Base-by-base conservation (phyloP, 1,284 basidiomycete species). In the Malassezia equina region DNA sequence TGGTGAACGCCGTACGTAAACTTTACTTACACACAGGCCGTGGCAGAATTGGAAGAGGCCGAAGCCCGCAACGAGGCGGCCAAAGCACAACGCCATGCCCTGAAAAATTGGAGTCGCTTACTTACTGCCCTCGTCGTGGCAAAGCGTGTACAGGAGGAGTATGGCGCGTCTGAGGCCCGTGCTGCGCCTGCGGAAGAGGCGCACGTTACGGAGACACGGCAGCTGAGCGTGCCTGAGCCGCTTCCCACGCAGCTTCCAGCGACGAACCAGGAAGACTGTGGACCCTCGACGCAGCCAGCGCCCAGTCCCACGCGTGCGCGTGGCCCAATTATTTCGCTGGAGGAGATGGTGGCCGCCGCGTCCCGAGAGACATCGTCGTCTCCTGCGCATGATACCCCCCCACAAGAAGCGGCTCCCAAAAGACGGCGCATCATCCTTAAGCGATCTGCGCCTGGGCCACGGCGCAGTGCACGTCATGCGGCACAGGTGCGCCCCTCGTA, bases 41-140 rank as follows among this genome's bases (percentile, higher is more conserved):
- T 50, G 7, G 21, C 9, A 4, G 31, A 50, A 17, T 7, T 50
- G 34, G 40, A 51, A 21, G n/a, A 15, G 13, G n/a, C n/a, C 15
- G 54, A 44, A 7, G 49, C 42, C 2, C 29, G 23, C 6, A 24
- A 43, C 12, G 85, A 86, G 54, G 80, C 81, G 31, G 79, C 78
- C 1, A 91, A 90, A 75, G 81, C 80, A 55, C 81, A 87, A 64
- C 88, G 90, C 51, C 81, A 83, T 23, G 86, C 85, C 1, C 77
- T 94, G 63, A 91, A 90, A 75, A 82, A 85, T 40, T 98, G 94
- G 94, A 82, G 60, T 42, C 84, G 85, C 63, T 80, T 98, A 28
- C 80, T 96, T 25, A 86, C 89, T 34, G 91, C 90, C 1, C 79
- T 96, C 43, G 81, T 86, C 24, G 88, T 96, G 55, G 81, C 88